Percentiles rank a stretch among this genome's conserved stretches.
Evolutionary conservation across 345 rosid species (phyloP).

Genomic region (Theobroma cacao): DNA sequence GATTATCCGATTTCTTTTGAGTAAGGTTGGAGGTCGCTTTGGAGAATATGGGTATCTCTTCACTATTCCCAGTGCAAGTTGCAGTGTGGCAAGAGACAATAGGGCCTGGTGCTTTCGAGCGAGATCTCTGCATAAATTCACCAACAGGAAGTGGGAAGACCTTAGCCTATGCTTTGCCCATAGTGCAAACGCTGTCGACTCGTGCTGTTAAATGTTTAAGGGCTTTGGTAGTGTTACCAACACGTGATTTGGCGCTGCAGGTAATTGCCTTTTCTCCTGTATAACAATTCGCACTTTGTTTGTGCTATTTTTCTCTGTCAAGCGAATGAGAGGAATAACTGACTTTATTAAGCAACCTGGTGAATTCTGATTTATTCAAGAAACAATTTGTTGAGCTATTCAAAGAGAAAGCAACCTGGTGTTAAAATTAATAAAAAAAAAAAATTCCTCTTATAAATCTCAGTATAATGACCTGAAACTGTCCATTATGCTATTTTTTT

Average conservation of each 20-base stretch:
- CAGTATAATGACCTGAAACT: background rate
- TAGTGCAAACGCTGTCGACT: constrained; percentile 66
- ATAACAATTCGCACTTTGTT: background rate
- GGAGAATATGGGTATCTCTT: constrained; percentile 58
- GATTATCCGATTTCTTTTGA: constrained; percentile 1
- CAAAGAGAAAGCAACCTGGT: background rate
- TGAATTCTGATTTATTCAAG: background rate
- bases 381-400: background rate
- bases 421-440: too few species aligned
- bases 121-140: constrained; percentile 88
- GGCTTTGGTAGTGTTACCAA: constrained; percentile 91
- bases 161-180: constrained; percentile 84
- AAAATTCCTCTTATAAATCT: background rate
- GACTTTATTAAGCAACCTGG: background rate
- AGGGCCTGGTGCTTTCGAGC: constrained; percentile 82
- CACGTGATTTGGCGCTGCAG: constrained; percentile 94
- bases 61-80: constrained; percentile 79
- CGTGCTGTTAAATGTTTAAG: constrained; percentile 73
- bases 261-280: constrained; percentile 22
- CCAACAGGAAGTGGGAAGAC: constrained; percentile 97
- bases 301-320: background rate
- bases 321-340: background rate
- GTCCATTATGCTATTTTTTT: background rate
- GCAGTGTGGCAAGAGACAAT: constrained; percentile 92
- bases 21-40: constrained; percentile 69